Evolutionary conservation across 176 grass and related monocot species (phyloP), one percentile per base, ranked within the genome.

Genomic region (Hsuehochloa calcarea): DNA sequence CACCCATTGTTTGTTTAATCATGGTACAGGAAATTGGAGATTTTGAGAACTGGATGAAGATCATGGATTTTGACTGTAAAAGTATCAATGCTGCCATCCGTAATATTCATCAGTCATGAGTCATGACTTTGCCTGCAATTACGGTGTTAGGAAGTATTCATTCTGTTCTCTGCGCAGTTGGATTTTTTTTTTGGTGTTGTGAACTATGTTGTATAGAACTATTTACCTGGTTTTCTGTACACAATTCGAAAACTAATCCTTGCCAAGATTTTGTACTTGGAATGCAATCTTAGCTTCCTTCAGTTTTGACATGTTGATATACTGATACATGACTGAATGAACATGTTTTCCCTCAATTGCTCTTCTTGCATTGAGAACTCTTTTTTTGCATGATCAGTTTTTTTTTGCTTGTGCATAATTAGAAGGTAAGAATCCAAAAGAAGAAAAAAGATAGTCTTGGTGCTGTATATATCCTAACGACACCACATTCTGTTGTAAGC

Each of bases 31-130:
- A 92, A 90, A 92, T 95, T 35, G 80, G 87, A 78, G 91, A 95
- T 46, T 95, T 94, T 45, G 80, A 89, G 88, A 93, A 95, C 72
- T 89, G 91, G 91, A 89, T 92, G 87, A 95, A 95, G 85, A 89
- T 92, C 8, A 98, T 95, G 88, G 91, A 90, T 61, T 93, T 92
- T 13, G 91, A 93, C 77, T 93, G 92, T 75, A 92, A 98, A 95
- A 85, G 83, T 76, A 82, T 93, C 74, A 93, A 95, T 87, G 89
- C 93, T 75, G 89, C 85, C 68, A 91, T 94, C 54, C 76, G 85
- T 67, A 93, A 85, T 20, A 96, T 96, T 77, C 87, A 89, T 84
- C 84, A 82, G 49, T 58, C 71, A 75, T 96, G 86, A 83, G 52
- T 60, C 72, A 68, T 96, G 84, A 91, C 25, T 64, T 26, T 75